Conservation (phyloP, 805 yeast species). For the Candida oleophila region DNA sequence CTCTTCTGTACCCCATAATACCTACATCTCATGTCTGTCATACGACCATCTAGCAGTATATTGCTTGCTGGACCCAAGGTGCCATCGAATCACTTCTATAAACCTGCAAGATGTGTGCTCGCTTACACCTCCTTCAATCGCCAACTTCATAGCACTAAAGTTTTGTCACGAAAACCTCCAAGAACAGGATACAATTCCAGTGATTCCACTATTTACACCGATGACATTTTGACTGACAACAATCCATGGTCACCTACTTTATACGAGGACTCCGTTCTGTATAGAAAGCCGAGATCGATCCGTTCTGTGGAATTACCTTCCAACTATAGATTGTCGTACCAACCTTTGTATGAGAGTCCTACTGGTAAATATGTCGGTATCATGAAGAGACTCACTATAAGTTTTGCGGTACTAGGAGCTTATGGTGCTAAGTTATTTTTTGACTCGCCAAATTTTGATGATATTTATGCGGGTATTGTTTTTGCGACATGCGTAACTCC, state of each 20-base stretch:
- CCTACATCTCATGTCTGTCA: not conserved
- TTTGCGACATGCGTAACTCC: constrained; percentile 58
- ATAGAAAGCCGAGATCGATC: constrained; percentile 41
- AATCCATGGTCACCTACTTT: constrained; percentile 48
- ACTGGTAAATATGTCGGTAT: constrained; percentile 59
- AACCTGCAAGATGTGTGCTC: not conserved
- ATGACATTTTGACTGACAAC: constrained; percentile 39
- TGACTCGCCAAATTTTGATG: constrained; percentile 53
- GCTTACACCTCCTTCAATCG: not conserved
- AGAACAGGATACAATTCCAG: constrained; percentile 15
- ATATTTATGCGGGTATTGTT: constrained; percentile 44
- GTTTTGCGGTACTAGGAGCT: constrained; percentile 58
- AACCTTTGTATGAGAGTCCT: constrained; percentile 66
- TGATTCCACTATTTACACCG: constrained; percentile 40
- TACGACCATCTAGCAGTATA: not conserved
- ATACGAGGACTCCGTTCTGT: constrained; percentile 42
- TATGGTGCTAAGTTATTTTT: constrained; percentile 61
- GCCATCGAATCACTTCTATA: not conserved
- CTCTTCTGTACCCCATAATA: no score
- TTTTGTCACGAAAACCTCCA: not conserved
- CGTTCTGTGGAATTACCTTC: constrained; percentile 48
- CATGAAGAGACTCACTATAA: constrained; percentile 59
- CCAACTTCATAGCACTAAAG: not conserved
- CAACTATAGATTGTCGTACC: constrained; percentile 54
- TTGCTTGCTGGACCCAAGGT: not conserved